Conservation (phyloP, 2,329 filamentous ascomycete species). For the Penicillium sp. region DNA sequence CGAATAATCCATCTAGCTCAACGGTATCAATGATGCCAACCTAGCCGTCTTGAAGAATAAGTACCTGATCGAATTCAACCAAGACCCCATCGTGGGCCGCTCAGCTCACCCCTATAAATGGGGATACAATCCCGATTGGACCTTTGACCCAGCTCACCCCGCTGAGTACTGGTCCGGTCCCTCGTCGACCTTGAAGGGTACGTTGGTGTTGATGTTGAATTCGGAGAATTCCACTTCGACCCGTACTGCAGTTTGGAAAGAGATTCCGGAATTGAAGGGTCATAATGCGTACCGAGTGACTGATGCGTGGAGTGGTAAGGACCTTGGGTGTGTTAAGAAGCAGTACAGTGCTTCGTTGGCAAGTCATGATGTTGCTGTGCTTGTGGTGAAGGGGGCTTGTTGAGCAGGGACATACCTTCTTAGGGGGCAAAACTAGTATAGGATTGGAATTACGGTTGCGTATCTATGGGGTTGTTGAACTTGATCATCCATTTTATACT, state of each 20-base stretch:
- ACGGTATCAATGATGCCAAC: constrained; percentile 43
- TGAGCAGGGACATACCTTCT: background rate
- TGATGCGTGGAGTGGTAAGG: constrained; percentile 40
- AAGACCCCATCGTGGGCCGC: constrained; percentile 52
- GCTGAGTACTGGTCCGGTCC: constrained; percentile 47
- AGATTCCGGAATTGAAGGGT: constrained; percentile 38
- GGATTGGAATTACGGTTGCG: background rate
- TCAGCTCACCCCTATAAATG: constrained; percentile 53
- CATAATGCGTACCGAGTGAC: constrained; percentile 30
- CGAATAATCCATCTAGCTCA: constrained; percentile 36
- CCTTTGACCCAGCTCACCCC: constrained; percentile 41
- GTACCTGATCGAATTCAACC: constrained; percentile 52
- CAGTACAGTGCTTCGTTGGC: constrained; percentile 33
- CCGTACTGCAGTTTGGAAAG: constrained; percentile 38
- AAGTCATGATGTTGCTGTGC: constrained; percentile 40
- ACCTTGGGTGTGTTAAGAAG: constrained; percentile 40
- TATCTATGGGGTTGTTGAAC: background rate
- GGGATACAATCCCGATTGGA: constrained; percentile 45
- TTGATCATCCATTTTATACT: no score
- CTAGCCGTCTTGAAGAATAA: constrained; percentile 53
- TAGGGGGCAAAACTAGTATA: background rate
- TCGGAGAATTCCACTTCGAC: constrained; percentile 32
- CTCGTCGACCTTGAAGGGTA: constrained; percentile 36
- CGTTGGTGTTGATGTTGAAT: constrained; percentile 43
- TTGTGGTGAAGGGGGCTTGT: constrained; percentile 34